Evolutionary conservation across 208 protist genomes (phyloP), one percentile per base, ranked within the genome.

Genomic region (Dictyostelium gargantuum): DNA sequence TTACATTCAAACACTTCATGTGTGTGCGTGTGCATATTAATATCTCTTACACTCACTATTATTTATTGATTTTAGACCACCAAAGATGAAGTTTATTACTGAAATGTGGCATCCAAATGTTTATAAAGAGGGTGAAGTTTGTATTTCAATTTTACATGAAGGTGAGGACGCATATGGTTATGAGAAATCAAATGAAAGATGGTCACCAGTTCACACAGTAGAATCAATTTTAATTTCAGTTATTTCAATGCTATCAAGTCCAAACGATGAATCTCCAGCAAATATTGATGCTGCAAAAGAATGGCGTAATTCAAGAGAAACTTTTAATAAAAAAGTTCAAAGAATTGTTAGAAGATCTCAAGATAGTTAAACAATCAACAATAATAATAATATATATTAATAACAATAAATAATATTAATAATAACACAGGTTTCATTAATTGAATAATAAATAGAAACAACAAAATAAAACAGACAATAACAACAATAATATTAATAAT

Each of bases 81-180:
- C 97, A 21, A 97, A 95, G 70, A 96, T 98, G 95, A 86, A 76
- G 26, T 98, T 98, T 72, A 94, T 84, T 5, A 92, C 96, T 4
- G 85, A 96, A 26, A 96, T 98, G 21, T 98, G 95, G 95, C 97
- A 98, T 72, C 97, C 97, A 40, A 98, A 98, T 84, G 96, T 98
- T 38, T 97, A 97, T 80, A 56, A 63, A 3, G 72, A 96, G 61
- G 97, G 97, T 23, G 80, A 94, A 21, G 96, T 98, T 46, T 98
- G 97, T 89, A 98, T 98, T 75, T 96, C 93, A 40, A 98, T 98
- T 84, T 92, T 98, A 15, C 97, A 98, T 77, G 82, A 91, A 35
- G 96, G 94, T 42, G 94, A 97, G 29, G 97, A 98, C 81, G 70
- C 91, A 52, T 97, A 74, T 19, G 96, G 96, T 38, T 97, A 97